These are phyloP conservation scores for Psidium guajava DNA, from an alignment of 345 rosid genomes.

Conservation along the genomic window DNA sequence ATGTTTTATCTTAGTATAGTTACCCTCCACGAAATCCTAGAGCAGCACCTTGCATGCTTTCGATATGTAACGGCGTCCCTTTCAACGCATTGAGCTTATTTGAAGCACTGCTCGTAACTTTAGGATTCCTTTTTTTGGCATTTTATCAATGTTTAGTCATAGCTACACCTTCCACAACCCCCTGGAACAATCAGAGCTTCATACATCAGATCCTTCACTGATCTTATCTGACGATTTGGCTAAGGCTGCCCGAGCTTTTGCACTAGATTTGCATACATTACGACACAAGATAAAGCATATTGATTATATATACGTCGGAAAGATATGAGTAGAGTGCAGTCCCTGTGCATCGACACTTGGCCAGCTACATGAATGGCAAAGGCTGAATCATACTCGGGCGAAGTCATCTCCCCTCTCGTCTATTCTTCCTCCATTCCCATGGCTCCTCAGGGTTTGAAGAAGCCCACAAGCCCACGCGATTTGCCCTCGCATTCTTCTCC, in stretches of 20 bases:
- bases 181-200: background rate
- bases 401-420: constrained; percentile 9
- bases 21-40: background rate
- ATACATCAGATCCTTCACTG: background rate
- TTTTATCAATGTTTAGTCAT: background rate
- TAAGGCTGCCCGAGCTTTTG: background rate
- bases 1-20: background rate
- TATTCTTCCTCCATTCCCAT: constrained; percentile 81
- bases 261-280: background rate
- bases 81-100: background rate
- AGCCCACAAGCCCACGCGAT: constrained; percentile 73
- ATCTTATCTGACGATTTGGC: background rate
- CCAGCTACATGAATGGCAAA: background rate
- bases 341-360: background rate
- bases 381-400: background rate
- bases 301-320: background rate
- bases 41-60: background rate
- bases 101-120: too few species aligned
- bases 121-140: background rate
- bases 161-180: background rate
- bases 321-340: background rate
- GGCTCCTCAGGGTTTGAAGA: constrained; percentile 64
- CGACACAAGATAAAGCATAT: background rate
- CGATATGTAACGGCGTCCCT: background rate
- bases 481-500: constrained; percentile 66